Base-by-base conservation (phyloP, 768 basidiomycete species). In the Lentinus tigrinus region DNA sequence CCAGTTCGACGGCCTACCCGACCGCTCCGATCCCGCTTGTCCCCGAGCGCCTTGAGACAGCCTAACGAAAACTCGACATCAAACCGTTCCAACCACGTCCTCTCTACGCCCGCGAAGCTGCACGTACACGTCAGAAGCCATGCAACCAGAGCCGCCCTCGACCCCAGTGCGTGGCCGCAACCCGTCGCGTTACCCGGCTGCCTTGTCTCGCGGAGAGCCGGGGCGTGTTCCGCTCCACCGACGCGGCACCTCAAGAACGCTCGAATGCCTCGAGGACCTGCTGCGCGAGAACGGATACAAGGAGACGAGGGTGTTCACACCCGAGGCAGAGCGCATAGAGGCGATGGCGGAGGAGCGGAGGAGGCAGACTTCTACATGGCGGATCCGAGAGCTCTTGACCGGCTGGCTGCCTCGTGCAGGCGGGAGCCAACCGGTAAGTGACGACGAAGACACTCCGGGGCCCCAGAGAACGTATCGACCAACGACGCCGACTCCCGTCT, bases 221-320 rank as follows among this genome's bases (percentile, higher is more conserved):
- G 59, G 61, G 17, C 83, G 87, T 27, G 86, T 90, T 6, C 91
- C 89, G 0, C 74, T 92, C 14, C 90, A 92, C 68, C 80, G 88
- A 23, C 77, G 91, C 54, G 91, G 91, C 1, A 92, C 83, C 19
- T 91, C 91, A 2, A 83, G 82, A 61, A 90, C 84, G 4, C 94
- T 93, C 62, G 93, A 95, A 63, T 80, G 84, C 5, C 79, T 96
- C 19, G 94, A 94, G 63, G 91, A 95, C 73, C 77, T 97, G 17
- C 78, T 97, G 26, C 78, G 84, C 49, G 89, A 93, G 69, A 92
- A 92, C 1, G 94, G 94, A 2, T 95, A 95, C 78, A 93, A 93
- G 70, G 94, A 96, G 68, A 95, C 93, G 3, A 82, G 93, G 42
- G 81, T 97, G 11, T 90, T 91, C 65, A 95, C 94, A 0, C 93